A percentile compares a stretch with the other conserved stretches of the same genome.
Evolutionary conservation across 2,329 filamentous ascomycete genomes (phyloP).

Genomic region (Plenodomus lindquistii): DNA sequence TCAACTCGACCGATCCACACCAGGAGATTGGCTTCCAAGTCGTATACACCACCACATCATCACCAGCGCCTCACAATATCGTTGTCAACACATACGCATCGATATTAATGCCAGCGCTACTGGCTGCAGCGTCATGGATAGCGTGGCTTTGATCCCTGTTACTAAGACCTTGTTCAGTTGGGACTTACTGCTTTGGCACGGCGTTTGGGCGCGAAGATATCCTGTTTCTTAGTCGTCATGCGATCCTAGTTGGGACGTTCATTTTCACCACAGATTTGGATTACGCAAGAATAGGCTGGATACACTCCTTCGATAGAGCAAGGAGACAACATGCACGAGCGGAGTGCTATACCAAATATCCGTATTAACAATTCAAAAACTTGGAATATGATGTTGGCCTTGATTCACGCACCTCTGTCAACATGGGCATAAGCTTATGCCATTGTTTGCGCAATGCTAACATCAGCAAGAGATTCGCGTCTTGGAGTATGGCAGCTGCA

Average conservation of each 20-base stretch:
- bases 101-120: constrained; percentile 31
- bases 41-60: constrained; percentile 65
- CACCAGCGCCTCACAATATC: constrained; percentile 30
- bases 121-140: constrained; percentile 31
- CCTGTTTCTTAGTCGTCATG: constrained; percentile 10
- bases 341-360: no score
- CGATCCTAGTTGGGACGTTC: constrained; percentile 6
- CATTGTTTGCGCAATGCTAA: no score
- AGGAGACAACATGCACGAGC: no score
- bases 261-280: not conserved
- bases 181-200: constrained; percentile 5
- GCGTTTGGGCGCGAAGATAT: constrained; percentile 25
- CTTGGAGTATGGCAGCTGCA: no score
- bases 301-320: no score
- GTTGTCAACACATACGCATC: constrained; percentile 31
- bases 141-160: constrained; percentile 34
- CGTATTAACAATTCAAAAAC: no score
- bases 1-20: constrained; percentile 67
- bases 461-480: no score
- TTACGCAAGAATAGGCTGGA: not conserved
- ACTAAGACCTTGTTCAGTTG: no score
- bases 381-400: no score
- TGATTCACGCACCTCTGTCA: no score
- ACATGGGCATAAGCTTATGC: no score
- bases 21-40: constrained; percentile 69